These are phyloP conservation scores for Jacaranda mimosifolia DNA, from an alignment of 257 asterid genomes.

Conservation along the genomic window DNA sequence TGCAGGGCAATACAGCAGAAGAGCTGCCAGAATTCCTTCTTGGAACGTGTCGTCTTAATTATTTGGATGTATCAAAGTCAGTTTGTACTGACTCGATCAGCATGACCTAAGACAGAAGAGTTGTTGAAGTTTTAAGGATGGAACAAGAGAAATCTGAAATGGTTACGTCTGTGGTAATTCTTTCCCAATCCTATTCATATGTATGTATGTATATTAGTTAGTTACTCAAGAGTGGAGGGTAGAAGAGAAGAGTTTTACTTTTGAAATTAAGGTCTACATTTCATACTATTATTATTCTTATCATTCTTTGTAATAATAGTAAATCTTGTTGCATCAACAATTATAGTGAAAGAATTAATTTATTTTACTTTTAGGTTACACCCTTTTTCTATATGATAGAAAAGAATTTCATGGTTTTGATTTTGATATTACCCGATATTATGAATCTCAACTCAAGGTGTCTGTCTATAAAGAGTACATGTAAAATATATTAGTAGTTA, in stretches of 20 bases:
- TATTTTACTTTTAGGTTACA: too few species aligned
- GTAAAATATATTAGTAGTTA: too few species aligned
- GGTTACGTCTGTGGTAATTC: too few species aligned
- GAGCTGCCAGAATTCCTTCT: conserved; percentile 81
- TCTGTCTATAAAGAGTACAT: too few species aligned
- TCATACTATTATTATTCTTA: neutral
- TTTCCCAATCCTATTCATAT: too few species aligned
- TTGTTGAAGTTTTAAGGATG: conserved; percentile 9
- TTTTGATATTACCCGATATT: too few species aligned
- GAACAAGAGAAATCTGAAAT: conserved; percentile 8
- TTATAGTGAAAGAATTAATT: neutral
- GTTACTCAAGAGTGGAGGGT: neutral
- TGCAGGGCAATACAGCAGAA: conserved; percentile 64
- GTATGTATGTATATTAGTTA: too few species aligned
- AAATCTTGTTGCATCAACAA: neutral
- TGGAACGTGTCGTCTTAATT: conserved; percentile 79
- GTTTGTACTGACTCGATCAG: conserved; percentile 53
- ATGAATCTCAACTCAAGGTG: too few species aligned
- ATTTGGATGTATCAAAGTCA: conserved; percentile 64
- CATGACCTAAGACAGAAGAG: conserved; percentile 29
- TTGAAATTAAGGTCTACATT: conserved; percentile 8
- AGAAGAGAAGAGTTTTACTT: conserved; percentile 4
- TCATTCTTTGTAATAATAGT: neutral
- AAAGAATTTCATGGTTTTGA: too few species aligned
- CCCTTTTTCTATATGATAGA: neutral